Conservation (phyloP, 139 green algal species). For the Chlamydomonas sphaeroides region DNA sequence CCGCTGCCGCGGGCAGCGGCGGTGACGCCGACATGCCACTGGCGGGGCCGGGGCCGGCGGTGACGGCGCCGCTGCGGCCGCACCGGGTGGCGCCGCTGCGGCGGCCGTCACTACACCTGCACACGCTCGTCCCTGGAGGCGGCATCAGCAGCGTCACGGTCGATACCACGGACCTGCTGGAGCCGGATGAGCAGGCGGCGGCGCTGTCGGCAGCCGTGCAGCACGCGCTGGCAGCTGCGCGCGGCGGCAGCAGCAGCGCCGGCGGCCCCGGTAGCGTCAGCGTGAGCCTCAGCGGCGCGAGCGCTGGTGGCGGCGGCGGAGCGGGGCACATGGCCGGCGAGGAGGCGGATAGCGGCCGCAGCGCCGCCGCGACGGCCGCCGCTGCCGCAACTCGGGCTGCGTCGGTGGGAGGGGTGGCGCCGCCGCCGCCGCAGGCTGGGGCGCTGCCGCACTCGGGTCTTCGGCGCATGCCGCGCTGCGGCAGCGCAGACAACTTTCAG, state of each 20-base stretch:
- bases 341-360: no score
- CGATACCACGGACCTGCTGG: neutral
- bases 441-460: neutral
- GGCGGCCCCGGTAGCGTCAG: neutral
- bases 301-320: neutral
- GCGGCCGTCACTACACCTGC: slow-evolving; percentile 8
- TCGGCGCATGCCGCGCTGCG: slow-evolving; percentile 12
- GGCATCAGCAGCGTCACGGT: slow-evolving; percentile 18
- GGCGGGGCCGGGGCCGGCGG: neutral
- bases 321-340: no score
- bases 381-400: neutral
- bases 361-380: neutral
- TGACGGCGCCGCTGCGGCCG: neutral
- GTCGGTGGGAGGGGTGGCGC: neutral
- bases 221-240: slow-evolving; percentile 29
- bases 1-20: neutral
- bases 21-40: neutral
- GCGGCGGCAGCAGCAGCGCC: neutral
- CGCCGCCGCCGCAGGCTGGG: neutral
- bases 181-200: slow-evolving; percentile 5
- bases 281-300: neutral
- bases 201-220: slow-evolving; percentile 19
- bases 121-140: neutral
- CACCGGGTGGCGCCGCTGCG: neutral
- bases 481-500: slow-evolving; percentile 29